Evolutionary conservation across 371 early-diverging fungal genomes (phyloP), one percentile per base, ranked within the genome.

Genomic region (Enteropsectra breve): DNA sequence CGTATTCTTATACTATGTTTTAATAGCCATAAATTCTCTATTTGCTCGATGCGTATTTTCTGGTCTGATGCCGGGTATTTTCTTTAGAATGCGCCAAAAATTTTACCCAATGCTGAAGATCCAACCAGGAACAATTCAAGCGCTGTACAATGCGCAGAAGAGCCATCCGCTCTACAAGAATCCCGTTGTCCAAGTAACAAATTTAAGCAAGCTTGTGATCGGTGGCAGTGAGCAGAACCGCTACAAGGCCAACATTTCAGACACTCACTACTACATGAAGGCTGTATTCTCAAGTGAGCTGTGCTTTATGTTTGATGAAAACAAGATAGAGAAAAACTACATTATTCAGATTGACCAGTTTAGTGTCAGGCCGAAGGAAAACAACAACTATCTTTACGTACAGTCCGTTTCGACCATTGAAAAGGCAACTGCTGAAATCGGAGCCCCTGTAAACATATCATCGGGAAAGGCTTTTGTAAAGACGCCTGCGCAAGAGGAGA

Each of bases 111-210:
- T 52, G 52, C 43, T n/a, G n/a, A 55, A 68, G 45, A 28, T 66
- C 34, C 54, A 68, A 70, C 13, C 26, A 40, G 76, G 74, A 66
- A 76, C 74, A 33, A 47, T 70, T 8, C 58, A 66, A 59, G 74
- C 68, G 5, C 21, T 76, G 4, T 73, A 54, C 46, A 63, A 74
- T 48, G 68, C 61, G 18, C 63, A 76, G 23, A 63, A 50, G 15
- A 34, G 62, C 21, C 43, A 70, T 68, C 70, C 73, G 43, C 52
- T 74, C 21, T 70, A 47, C 40, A 46, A 32, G 11, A 43, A 24
- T 11, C 76, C 76, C 11, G 38, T 68, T 33, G 38, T 76, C 46
- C 76, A 76, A 63, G 40, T 76, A 13, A 56, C 54, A 36, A 50
- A n/a, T 11, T 23, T 61, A 21, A 43, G 56, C 26, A 63, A 66